Conservation (phyloP, 257 asterid genomes). For the Ilex asprella region DNA sequence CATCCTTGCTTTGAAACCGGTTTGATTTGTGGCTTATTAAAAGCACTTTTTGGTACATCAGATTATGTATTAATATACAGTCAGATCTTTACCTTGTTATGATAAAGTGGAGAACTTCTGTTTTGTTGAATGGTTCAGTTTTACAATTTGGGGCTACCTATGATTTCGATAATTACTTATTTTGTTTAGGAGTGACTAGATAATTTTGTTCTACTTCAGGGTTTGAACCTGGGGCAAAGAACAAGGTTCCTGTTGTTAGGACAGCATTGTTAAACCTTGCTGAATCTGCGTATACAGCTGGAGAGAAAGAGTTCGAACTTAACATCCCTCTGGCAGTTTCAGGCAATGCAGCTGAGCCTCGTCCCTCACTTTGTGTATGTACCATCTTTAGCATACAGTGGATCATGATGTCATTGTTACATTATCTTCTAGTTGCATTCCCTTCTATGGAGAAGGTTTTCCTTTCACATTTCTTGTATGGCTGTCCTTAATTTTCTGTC, state of each 20-base stretch:
- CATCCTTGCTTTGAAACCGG: background rate
- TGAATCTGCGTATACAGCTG: background rate
- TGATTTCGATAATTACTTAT: too few species aligned
- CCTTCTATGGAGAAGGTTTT: background rate
- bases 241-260: background rate
- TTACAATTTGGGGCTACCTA: background rate
- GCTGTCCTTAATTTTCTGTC: background rate
- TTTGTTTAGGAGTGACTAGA: too few species aligned
- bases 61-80: too few species aligned
- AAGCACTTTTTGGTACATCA: background rate
- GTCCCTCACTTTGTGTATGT: slow-evolving; percentile 58
- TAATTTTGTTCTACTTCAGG: background rate
- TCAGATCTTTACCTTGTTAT: background rate
- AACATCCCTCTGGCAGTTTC: slow-evolving; percentile 60
- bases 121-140: too few species aligned
- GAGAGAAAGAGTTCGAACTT: slow-evolving; percentile 28
- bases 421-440: background rate
- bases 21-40: background rate
- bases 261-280: background rate
- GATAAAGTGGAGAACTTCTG: background rate
- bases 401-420: background rate
- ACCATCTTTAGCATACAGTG: background rate
- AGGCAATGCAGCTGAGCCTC: slow-evolving; percentile 30
- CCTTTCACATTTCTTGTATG: too few species aligned
- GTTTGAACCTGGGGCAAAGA: background rate